These are phyloP conservation scores for Euclidium syriacum DNA, from an alignment of 345 rosid genomes.

Conservation along the genomic window DNA sequence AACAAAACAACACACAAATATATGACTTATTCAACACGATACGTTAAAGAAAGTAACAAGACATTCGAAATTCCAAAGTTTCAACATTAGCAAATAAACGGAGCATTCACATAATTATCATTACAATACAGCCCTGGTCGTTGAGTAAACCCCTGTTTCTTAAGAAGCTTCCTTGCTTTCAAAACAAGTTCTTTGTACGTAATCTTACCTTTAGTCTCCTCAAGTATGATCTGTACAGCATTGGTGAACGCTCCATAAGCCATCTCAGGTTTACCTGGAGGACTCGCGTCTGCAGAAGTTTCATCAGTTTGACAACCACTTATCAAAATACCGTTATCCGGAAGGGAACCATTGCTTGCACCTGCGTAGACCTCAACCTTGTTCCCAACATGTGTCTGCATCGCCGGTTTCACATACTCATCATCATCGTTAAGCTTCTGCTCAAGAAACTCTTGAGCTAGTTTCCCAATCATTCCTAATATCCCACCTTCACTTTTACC, in stretches of 20 bases:
- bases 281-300: constrained; percentile 92
- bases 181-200: constrained; percentile 55
- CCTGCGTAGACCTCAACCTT: constrained; percentile 82
- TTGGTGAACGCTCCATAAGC: constrained; percentile 95
- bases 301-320: constrained; percentile 94
- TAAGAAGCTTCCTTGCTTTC: constrained; percentile 53
- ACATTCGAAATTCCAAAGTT: too few relatives aligned
- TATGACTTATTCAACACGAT: constrained; percentile 8
- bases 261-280: constrained; percentile 43
- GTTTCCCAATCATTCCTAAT: constrained; percentile 70
- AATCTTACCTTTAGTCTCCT: constrained; percentile 45
- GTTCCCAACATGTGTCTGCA: constrained; percentile 51
- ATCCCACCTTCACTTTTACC: constrained; percentile 53
- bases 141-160: constrained; percentile 76
- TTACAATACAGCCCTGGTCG: constrained; percentile 83
- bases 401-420: constrained; percentile 61
- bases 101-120: constrained; percentile 47
- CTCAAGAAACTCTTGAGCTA: constrained; percentile 76
- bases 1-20: not conserved
- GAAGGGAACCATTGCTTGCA: constrained; percentile 42
- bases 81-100: constrained; percentile 39
- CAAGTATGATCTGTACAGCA: constrained; percentile 67
- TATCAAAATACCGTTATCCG: constrained; percentile 66
- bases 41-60: not conserved
- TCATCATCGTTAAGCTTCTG: constrained; percentile 64